phyloP scores from a whole-genome alignment of 2,329 filamentous ascomycete genomes.

The Hymenoscyphus fraxineus region DNA sequence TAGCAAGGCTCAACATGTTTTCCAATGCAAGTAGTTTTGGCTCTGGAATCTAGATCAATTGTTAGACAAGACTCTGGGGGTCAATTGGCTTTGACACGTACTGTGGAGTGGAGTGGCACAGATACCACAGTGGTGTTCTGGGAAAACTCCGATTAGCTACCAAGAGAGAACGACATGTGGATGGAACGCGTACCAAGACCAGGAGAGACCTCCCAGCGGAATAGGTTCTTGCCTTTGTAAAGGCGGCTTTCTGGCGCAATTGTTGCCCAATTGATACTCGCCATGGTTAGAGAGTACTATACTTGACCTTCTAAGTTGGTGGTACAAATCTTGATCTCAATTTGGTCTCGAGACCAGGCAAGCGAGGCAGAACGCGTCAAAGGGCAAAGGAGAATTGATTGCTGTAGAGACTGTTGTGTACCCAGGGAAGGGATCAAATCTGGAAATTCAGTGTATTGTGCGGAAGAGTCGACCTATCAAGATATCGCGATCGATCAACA shows the following conservation, averaged over 20 bases:
- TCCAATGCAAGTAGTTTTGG: slow-evolving; percentile 32
- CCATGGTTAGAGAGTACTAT: not conserved
- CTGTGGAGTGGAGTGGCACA: slow-evolving; percentile 33
- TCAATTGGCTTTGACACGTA: slow-evolving; percentile 12
- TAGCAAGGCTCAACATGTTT: slow-evolving; percentile 36
- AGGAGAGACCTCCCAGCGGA: slow-evolving; percentile 33
- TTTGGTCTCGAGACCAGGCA: not conserved
- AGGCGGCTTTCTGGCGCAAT: slow-evolving; percentile 28
- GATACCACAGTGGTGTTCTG: slow-evolving; percentile 35
- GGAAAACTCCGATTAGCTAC: slow-evolving; percentile 15
- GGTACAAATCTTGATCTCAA: not conserved
- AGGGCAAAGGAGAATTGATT: not conserved
- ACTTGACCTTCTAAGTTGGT: not conserved
- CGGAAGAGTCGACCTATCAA: not conserved
- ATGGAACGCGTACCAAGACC: slow-evolving; percentile 28
- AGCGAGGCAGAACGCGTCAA: not conserved
- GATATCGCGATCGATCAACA: not conserved
- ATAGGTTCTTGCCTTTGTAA: slow-evolving; percentile 31
- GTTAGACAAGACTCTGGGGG: slow-evolving; percentile 8
- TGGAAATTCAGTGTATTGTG: not conserved
- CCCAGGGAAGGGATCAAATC: not conserved
- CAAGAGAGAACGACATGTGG: not conserved
- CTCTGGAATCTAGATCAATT: slow-evolving; percentile 26
- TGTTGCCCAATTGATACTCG: slow-evolving; percentile 31
- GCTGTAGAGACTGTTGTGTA: not conserved